Evolutionary conservation across 2,329 filamentous ascomycete genomes (phyloP).

Genomic region (Nemania sp.): DNA sequence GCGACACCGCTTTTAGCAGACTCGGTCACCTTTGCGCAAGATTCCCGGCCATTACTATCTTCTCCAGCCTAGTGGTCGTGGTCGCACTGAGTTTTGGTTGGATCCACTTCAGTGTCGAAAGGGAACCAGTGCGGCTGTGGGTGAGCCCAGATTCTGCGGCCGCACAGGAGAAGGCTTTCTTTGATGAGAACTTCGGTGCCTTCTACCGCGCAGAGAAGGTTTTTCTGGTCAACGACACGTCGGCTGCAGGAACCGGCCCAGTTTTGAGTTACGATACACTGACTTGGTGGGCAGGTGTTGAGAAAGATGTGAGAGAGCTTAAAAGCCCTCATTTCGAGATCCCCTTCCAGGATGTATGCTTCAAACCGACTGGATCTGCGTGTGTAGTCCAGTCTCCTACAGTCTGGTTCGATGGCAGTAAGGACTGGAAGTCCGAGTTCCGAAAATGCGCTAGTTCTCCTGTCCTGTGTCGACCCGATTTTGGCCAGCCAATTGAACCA

Average conservation of each 20-base stretch:
- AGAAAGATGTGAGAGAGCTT: conserved; percentile 73
- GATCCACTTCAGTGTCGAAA: conserved; percentile 87
- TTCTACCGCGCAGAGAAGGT: conserved; percentile 94
- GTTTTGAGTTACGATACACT: conserved; percentile 89
- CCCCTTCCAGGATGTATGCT: conserved; percentile 83
- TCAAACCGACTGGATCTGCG: conserved; percentile 86
- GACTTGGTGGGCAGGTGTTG: conserved; percentile 91
- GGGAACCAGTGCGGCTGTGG: conserved; percentile 89
- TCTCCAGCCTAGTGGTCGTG: conserved; percentile 74
- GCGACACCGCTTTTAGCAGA: conserved; percentile 78
- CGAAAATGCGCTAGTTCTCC: conserved; percentile 77
- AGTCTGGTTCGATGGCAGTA: conserved; percentile 76
- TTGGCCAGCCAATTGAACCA: conserved; percentile 85
- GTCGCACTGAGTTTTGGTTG: conserved; percentile 82
- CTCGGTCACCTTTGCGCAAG: conserved; percentile 80
- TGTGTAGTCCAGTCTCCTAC: conserved; percentile 95
- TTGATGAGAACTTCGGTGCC: conserved; percentile 89
- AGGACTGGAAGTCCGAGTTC: conserved; percentile 74
- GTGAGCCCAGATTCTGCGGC: conserved; percentile 93
- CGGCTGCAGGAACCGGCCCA: conserved; percentile 65
- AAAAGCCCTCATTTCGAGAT: conserved; percentile 71
- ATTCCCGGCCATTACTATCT: conserved; percentile 84
- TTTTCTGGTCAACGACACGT: conserved; percentile 89
- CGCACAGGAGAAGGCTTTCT: conserved; percentile 91
- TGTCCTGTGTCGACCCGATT: conserved; percentile 83